Evolutionary conservation across 805 yeast species (phyloP).

Genomic region (Torulaspora quercuum): DNA sequence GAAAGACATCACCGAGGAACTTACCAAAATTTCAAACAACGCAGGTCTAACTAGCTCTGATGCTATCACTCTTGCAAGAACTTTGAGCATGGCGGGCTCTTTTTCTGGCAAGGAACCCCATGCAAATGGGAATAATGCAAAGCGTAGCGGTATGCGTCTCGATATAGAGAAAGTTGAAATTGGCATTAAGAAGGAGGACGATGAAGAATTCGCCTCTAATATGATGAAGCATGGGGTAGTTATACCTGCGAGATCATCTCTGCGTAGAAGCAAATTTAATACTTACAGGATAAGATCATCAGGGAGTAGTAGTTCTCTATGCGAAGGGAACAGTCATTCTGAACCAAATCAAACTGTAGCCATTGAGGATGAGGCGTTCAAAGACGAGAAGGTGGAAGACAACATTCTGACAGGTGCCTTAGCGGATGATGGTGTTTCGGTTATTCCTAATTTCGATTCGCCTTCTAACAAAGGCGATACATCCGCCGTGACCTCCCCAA

Average conservation of each 20-base stretch:
- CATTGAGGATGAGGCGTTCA: background rate
- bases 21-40: constrained; percentile 66
- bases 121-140: constrained; percentile 1
- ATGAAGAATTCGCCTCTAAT: constrained; percentile 32
- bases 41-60: constrained; percentile 79
- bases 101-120: constrained; percentile 37
- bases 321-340: background rate
- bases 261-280: constrained; percentile 49
- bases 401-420: background rate
- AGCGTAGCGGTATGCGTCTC: constrained; percentile 3
- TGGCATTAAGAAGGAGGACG: constrained; percentile 11
- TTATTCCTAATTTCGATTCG: constrained; percentile 2
- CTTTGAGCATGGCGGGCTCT: constrained; percentile 66
- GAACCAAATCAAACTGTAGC: background rate
- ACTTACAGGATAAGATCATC: constrained; percentile 45
- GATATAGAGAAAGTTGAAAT: constrained; percentile 2
- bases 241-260: constrained; percentile 35
- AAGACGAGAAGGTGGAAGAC: background rate
- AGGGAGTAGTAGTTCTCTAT: constrained; percentile 9
- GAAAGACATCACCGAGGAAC: constrained; percentile 67
- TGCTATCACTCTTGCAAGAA: constrained; percentile 78
- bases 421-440: constrained; percentile 1
- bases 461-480: constrained; percentile 6
- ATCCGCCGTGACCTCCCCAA: constrained; percentile 11
- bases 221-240: constrained; percentile 31